A percentile compares a stretch with the other conserved stretches of the same genome.
Evolutionary conservation across 345 rosid genomes (phyloP).

Genomic region (Aquilaria sinensis): DNA sequence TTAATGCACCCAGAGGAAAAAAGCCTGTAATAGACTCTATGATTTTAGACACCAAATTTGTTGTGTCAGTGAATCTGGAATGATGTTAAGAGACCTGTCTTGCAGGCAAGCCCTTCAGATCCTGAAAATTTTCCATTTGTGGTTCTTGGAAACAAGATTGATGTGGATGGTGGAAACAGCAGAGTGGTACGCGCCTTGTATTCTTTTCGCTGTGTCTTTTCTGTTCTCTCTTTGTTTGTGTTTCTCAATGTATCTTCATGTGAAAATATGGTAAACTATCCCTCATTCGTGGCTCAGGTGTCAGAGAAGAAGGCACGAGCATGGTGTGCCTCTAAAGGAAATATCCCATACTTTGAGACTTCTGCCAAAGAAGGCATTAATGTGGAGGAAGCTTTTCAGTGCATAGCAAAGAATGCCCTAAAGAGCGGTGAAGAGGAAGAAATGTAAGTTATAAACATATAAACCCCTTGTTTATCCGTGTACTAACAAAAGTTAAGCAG

Average conservation of each 20-base stretch:
- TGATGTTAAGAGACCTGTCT: not conserved
- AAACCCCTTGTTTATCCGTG: too few species aligned
- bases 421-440: constrained; percentile 92
- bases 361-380: constrained; percentile 93
- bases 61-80: not conserved
- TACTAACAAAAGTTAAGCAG: too few species aligned
- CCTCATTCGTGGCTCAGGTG: constrained; percentile 35
- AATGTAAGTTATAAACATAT: constrained; percentile 40
- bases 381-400: constrained; percentile 83
- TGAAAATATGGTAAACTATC: not conserved
- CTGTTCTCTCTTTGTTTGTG: not conserved
- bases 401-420: constrained; percentile 84
- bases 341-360: constrained; percentile 89
- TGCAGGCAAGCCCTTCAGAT: constrained; percentile 83
- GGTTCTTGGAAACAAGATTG: constrained; percentile 80
- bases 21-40: not conserved
- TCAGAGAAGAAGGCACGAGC: constrained; percentile 89
- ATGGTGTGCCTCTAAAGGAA: constrained; percentile 94
- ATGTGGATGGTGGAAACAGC: constrained; percentile 85
- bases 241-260: too few species aligned
- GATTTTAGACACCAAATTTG: too few species aligned
- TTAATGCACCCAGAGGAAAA: too few species aligned
- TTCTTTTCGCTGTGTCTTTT: not conserved
- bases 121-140: constrained; percentile 91
- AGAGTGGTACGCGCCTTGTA: constrained; percentile 52